Evolutionary conservation across 371 early-diverging fungal species (phyloP), one percentile per base, ranked within the genome.

Genomic region (Haplosporangium sp.): DNA sequence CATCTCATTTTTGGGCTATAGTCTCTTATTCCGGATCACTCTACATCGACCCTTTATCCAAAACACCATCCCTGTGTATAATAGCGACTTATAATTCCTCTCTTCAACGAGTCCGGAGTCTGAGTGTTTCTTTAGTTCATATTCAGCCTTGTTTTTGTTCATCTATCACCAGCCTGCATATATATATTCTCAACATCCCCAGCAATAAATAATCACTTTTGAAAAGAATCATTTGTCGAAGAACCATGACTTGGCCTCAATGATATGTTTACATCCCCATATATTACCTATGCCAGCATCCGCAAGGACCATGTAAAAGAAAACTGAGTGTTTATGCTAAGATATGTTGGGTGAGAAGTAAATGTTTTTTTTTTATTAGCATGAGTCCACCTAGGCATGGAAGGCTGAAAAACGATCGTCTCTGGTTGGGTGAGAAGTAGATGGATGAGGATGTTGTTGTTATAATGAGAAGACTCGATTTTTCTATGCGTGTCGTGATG

Each of bases 61-160:
- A 38, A 55, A 50, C 53, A 60, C 62, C 67, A 59, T 51, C 61
- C 67, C 42, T 67, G 59, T 73, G 74, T 67, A 73, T 52, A 63
- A 59, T 67, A 72, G 62, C 72, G 61, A 64, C 48, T 60, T 71
- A 42, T 56, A 21, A 46, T 59, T 59, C 43, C 59, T 52, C 63
- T 16, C 48, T 48, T 53, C 54, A 41, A 18, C 50, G 9, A 20
- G 14, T 23, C 55, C 14, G 21, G 47, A 38, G 40, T 53, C 53
- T 42, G 46, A 46, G n/a, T 46, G 46, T 40, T 43, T 65, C 52
- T 38, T 29, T 16, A 42, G 40, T 54, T 37, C 46, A 41, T 45
- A 23, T 63, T 55, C n/a, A 58, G 64, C 41, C 23, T 45, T 36
- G 52, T 50, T 48, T 18, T n/a, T 50, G 20, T 50, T 18, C 50